Evolutionary conservation across 345 rosid genomes (phyloP), one percentile per base, ranked within the genome.

Genomic region (Dimocarpus longan): DNA sequence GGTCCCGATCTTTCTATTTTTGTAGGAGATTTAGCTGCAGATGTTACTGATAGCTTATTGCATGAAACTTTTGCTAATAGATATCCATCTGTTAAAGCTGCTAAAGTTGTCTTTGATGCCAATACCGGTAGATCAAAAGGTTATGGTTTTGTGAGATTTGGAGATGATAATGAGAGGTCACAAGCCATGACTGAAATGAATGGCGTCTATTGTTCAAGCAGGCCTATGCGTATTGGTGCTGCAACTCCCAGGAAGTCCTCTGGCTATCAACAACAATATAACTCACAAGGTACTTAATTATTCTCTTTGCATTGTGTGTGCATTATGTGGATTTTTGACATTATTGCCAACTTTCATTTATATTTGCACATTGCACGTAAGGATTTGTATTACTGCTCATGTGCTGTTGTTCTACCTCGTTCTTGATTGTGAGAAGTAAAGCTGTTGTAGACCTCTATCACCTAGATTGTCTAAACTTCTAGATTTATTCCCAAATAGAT

Each of bases 81-180:
- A 80, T 96, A 89, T 80, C 91, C 93, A 0, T 96, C 99, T 6
- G 95, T 94, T 82, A 94, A 93, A 86, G 90, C 93, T 79, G 99
- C 97, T 1, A 94, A 89, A 86, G 97, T 96, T 48, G 98, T 96
- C 72, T 84, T 92, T 71, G 99, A 96, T 90, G 95, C 87, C 67
- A 92, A 84, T 80, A 95, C 99, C 22, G 97, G 99, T n/a, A 95
- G 95, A 77, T 92, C 99, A 63, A 96, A 93, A 76, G 98, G 99
- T 48, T 96, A 94, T 52, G 99, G 99, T 37, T 96, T 96, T 87
- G 99, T 96, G 87, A 91, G 99, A 87, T 96, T 95, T 83, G 97
- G 95, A 59, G 98, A 96, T 77, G 97, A 92, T 71, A 82, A 48
- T 71, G 99, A 96, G 77, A 90, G 92, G 80, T 82, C 90, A 42